Evolutionary conservation across 257 asterid genomes (phyloP), one percentile per base, ranked within the genome.

Genomic region (Eustoma russellianum): DNA sequence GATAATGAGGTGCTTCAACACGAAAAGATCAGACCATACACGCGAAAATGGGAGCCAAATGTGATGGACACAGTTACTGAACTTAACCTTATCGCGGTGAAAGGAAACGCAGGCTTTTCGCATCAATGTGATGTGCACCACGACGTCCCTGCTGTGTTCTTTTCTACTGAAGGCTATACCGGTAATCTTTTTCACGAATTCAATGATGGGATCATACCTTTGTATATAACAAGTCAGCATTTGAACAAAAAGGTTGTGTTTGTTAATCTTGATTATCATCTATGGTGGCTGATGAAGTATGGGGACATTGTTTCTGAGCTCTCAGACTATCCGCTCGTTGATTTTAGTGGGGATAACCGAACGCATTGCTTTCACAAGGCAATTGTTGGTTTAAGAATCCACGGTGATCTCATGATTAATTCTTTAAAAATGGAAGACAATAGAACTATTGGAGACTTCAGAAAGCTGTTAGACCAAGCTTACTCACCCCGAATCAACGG

Each of bases 181-280:
- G 96, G 98, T 7, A 90, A 90, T 67, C 61, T 80, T 1, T 90
- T 79, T 81, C 98, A 89, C 33, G 96, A 89, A 55, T 70, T 86
- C 59, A 83, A 86, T 33, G 97, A 89, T 50, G 85, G 86, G 58
- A 68, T 89, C 15, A 38, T 86, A 57, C 96, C 97, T 17, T 76
- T 89, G 11, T 89, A 66, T 82, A 73, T 89, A 50, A 83, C 94
- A 15, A 53, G 82, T 46, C 68, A 63, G n/a, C 74, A 60, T 38
- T 79, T 89, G 52, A 57, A 78, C 5, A 70, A 85, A 41, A 64
- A 70, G 38, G 86, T 77, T 5, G 45, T 66, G 1, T 67, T 83
- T 30, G 71, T 89, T 52, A 33, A 79, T 49, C 79, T 76, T 67
- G 93, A 89, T 55, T 69, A 83, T 70, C 73, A 61, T 13, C 66